Evolutionary conservation across 164 flowering plant genomes (phyloP).

Genomic region (Tetrastigma voinierianum): DNA sequence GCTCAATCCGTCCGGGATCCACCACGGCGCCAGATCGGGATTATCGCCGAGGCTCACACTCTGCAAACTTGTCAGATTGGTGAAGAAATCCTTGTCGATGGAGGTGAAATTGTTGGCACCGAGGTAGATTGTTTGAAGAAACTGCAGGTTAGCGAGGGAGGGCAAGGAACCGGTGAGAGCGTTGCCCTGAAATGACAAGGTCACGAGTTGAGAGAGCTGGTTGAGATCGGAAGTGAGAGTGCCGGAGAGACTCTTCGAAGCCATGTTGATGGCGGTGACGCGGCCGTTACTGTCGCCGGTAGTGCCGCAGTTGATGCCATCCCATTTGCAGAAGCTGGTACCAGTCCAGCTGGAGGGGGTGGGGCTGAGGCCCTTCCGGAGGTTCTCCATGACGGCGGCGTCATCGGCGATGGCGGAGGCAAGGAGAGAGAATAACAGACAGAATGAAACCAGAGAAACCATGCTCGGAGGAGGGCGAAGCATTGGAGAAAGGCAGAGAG

Average conservation of each 20-base stretch:
- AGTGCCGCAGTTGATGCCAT: constrained; percentile 40
- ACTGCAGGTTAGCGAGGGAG: constrained; percentile 32
- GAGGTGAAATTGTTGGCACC: constrained; percentile 48
- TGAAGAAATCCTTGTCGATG: constrained; percentile 26
- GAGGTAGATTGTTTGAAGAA: constrained; percentile 29
- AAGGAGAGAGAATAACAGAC: constrained; percentile 14
- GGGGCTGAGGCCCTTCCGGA: constrained; percentile 24
- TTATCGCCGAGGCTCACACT: constrained; percentile 32
- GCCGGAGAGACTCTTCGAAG: constrained; percentile 39
- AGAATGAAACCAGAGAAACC: not conserved
- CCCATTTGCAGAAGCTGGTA: constrained; percentile 42
- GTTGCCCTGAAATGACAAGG: constrained; percentile 43
- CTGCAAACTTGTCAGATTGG: constrained; percentile 40
- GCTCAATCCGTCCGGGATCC: constrained; percentile 28
- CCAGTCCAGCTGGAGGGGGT: constrained; percentile 40
- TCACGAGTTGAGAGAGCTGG: constrained; percentile 39
- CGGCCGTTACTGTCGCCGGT: constrained; percentile 8
- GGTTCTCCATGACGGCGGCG: constrained; percentile 33
- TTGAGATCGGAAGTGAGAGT: constrained; percentile 35
- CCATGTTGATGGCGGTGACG: constrained; percentile 46
- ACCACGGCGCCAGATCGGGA: constrained; percentile 33
- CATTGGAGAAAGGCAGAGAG: too few relatives aligned
- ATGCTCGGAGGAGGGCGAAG: constrained; percentile 1
- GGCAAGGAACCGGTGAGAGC: constrained; percentile 49
- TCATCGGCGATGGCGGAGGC: constrained; percentile 36